Evolutionary conservation across 1,284 basidiomycete species (phyloP), one percentile per base, ranked within the genome.

Genomic region (Ceratobasidium sp.): DNA sequence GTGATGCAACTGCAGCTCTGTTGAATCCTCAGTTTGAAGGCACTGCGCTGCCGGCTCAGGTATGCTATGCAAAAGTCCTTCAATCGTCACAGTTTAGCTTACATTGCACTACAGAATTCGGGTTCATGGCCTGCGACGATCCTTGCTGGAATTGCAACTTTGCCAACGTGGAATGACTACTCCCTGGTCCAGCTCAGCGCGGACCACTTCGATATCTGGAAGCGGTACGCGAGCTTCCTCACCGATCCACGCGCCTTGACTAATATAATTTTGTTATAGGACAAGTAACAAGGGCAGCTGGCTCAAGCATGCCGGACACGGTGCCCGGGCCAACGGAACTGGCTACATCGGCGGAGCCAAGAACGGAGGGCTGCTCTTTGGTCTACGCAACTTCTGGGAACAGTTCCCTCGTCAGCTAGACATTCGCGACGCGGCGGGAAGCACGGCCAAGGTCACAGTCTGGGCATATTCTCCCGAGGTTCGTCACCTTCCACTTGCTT

Each of bases 271-370:
- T 10, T 22, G 34, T 38, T 42, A 77, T 76, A 40, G 78, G 78
- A 4, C 73, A 73, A 17, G 74, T 73, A 7, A 76, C 77, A 6
- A 74, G 75, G 25, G 81, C 47, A 56, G 76, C 70, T 71, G 82
- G 58, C 74, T 74, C 22, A 67, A 67, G 55, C 75, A 79, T 53
- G 79, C 79, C 22, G 80, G 80, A 15, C 77, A 77, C 68, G 80
- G 81, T 13, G 75, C 73, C 8, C 75, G 78, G 31, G 79, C 80
- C 2, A 71, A 78, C 42, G 81, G 81, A 8, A 70, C 79, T 15
- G 81, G 80, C 20, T 82, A 78, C 68, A 72, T 82, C 17, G 81
- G 81, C 20, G 81, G 81, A 57, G 81, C 81, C 4, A 77, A 42
- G 22, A 76, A 73, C 27, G 81, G 81, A 31, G 80, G 81, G 1